Conservation (phyloP, 352 stramenopile species). For the Aphanomyces cochlioides region DNA sequence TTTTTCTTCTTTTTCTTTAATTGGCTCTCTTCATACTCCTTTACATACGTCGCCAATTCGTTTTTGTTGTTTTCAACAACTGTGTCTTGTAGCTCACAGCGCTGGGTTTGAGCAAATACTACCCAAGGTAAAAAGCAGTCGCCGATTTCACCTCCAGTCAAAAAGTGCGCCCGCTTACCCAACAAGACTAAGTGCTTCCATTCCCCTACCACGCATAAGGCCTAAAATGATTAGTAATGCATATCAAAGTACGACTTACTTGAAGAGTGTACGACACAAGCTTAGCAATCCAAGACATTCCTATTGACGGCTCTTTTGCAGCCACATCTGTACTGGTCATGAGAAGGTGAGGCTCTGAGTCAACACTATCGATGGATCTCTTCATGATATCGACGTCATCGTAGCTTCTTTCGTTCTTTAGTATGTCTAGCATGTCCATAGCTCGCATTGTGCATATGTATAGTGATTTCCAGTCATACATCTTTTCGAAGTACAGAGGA, state of each 20-base stretch:
- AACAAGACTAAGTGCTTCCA: conserved; percentile 24
- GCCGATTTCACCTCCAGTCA: conserved; percentile 30
- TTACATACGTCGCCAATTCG: conserved; percentile 40
- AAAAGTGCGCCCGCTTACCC: conserved; percentile 13
- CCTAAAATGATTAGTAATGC: conserved; percentile 18
- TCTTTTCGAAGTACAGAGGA: not conserved
- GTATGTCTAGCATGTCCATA: conserved; percentile 18
- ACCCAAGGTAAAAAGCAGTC: conserved; percentile 55
- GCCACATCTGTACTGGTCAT: not conserved
- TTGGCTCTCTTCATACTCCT: conserved; percentile 53
- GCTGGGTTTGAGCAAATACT: conserved; percentile 59
- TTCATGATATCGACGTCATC: conserved; percentile 5
- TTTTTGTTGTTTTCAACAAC: conserved; percentile 36
- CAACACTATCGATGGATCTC: not conserved
- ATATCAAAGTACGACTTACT: conserved; percentile 4
- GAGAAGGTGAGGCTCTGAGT: not conserved
- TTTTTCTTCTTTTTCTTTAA: conserved; percentile 85
- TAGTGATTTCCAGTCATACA: conserved; percentile 20
- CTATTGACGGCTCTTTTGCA: not conserved
- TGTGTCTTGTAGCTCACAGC: conserved; percentile 40
- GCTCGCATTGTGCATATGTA: conserved; percentile 15
- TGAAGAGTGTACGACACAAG: conserved; percentile 8
- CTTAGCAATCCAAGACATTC: conserved; percentile 14
- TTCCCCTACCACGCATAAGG: conserved; percentile 11
- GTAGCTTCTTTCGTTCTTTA: not conserved